phyloP scores from a whole-genome alignment of 495 filamentous ascomycete species.

The Trichoderma parareesei region DNA sequence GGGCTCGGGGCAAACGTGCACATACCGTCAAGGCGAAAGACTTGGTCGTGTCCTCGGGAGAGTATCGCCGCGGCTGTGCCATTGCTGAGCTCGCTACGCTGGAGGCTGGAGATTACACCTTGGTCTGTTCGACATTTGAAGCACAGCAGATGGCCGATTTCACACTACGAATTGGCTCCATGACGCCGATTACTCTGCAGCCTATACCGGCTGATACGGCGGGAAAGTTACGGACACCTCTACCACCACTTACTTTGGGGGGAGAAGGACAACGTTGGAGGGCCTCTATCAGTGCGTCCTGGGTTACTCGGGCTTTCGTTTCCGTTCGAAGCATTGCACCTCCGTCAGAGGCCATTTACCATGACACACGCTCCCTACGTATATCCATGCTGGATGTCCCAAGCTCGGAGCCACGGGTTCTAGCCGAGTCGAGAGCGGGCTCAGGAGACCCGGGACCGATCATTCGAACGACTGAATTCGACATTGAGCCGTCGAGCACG shows the following conservation, averaged over 20 bases:
- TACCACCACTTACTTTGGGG: slow-evolving; percentile 41
- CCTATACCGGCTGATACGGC: slow-evolving; percentile 59
- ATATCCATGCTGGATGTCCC: slow-evolving; percentile 54
- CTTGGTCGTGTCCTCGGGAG: slow-evolving; percentile 69
- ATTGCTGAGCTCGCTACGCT: slow-evolving; percentile 51
- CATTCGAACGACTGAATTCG: slow-evolving; percentile 54
- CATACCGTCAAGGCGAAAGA: slow-evolving; percentile 61
- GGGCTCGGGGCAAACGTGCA: slow-evolving; percentile 58
- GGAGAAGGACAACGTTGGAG: slow-evolving; percentile 46
- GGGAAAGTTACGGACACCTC: slow-evolving; percentile 51
- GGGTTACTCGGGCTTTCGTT: slow-evolving; percentile 52
- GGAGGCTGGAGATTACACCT: slow-evolving; percentile 66
- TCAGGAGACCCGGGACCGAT: slow-evolving; percentile 53
- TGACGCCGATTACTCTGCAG: slow-evolving; percentile 39
- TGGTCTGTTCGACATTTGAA: slow-evolving; percentile 84
- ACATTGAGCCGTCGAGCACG: slow-evolving; percentile 42
- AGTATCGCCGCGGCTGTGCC: slow-evolving; percentile 75
- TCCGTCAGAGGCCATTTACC: neutral
- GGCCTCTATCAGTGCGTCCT: slow-evolving; percentile 38
- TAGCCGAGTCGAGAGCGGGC: slow-evolving; percentile 47
- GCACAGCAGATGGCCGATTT: slow-evolving; percentile 67
- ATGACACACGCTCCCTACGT: slow-evolving; percentile 19
- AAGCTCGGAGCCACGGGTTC: slow-evolving; percentile 46
- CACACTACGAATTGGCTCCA: slow-evolving; percentile 61
- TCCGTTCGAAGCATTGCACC: slow-evolving; percentile 22